Evolutionary conservation across 176 grass and related monocot genomes (phyloP).

Genomic region (Dendrocalamus sinicus): DNA sequence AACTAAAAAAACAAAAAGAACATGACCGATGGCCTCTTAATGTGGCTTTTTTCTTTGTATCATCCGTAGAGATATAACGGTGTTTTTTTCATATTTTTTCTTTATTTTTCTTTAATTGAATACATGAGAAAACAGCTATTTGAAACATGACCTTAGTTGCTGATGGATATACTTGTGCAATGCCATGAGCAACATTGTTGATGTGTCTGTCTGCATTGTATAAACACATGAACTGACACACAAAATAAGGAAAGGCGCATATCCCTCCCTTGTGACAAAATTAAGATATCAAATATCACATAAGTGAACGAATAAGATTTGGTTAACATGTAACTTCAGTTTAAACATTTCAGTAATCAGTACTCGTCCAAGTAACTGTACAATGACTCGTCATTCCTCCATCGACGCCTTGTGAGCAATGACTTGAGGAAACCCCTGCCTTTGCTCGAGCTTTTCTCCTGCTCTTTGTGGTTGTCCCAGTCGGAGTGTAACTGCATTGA

Average conservation of each 20-base stretch:
- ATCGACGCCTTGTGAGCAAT: slow-evolving; percentile 72
- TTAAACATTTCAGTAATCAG: slow-evolving; percentile 38
- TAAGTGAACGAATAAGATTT: background rate
- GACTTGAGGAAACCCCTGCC: slow-evolving; percentile 79
- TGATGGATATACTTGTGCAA: slow-evolving; percentile 11
- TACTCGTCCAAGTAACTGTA: slow-evolving; percentile 97
- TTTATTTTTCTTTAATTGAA: too few relatives aligned
- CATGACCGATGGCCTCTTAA: too few relatives aligned
- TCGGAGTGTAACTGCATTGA: slow-evolving; percentile 55
- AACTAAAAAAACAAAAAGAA: too few relatives aligned
- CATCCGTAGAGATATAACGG: too few relatives aligned
- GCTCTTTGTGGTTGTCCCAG: slow-evolving; percentile 55
- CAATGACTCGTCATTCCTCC: slow-evolving; percentile 80
- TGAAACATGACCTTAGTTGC: background rate
- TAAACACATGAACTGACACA: slow-evolving; percentile 6
- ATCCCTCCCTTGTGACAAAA: background rate
- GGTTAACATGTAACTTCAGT: background rate
- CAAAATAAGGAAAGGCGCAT: background rate
- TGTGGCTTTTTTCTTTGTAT: too few relatives aligned
- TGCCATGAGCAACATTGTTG: background rate
- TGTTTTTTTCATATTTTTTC: too few relatives aligned
- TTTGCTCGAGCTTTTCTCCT: slow-evolving; percentile 67
- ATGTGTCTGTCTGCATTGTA: background rate
- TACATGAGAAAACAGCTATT: too few relatives aligned
- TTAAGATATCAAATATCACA: slow-evolving; percentile 20